Percentiles rank a stretch among this genome's conserved stretches.
Conservation (phyloP, 306 rosid species). For the Canavalia gladiata region DNA sequence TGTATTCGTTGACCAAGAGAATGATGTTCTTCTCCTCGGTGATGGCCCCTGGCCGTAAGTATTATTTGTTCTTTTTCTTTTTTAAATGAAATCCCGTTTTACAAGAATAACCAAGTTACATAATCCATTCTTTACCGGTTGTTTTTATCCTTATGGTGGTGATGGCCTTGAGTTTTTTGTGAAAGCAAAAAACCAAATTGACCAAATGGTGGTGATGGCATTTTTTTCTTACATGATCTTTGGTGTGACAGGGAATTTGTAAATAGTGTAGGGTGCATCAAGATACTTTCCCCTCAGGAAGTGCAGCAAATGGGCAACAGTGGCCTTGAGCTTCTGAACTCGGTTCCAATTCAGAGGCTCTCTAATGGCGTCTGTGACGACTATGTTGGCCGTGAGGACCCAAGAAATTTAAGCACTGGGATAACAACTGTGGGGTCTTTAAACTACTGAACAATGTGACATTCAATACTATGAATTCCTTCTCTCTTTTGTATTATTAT, state of each 20-base stretch:
- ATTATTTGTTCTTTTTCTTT: slow-evolving; percentile 10
- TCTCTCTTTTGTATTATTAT: slow-evolving; percentile 66
- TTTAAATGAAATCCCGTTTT: not conserved
- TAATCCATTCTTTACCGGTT: not conserved
- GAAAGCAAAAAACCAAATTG: slow-evolving; percentile 15
- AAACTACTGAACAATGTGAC: slow-evolving; percentile 73
- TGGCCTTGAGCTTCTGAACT: slow-evolving; percentile 79
- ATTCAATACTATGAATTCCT: slow-evolving; percentile 52
- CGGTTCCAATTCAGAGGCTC: slow-evolving; percentile 82
- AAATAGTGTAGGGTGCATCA: slow-evolving; percentile 93
- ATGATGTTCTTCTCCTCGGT: slow-evolving; percentile 91
- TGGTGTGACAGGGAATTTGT: slow-evolving; percentile 85
- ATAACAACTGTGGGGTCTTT: slow-evolving; percentile 85
- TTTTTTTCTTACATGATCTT: slow-evolving; percentile 16
- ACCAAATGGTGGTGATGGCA: too few species aligned
- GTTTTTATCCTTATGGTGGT: slow-evolving; percentile 13
- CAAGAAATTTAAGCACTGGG: slow-evolving; percentile 78
- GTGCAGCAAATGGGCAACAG: slow-evolving; percentile 91
- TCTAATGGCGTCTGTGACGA: slow-evolving; percentile 74
- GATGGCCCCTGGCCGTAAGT: slow-evolving; percentile 70
- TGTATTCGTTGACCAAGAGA: slow-evolving; percentile 97
- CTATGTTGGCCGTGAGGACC: slow-evolving; percentile 72
- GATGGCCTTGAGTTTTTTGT: slow-evolving; percentile 15
- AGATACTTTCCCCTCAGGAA: slow-evolving; percentile 95
- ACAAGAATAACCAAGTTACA: not conserved